Evolutionary conservation across 441 rosid species (phyloP).

Genomic region (Brassica balearica): DNA sequence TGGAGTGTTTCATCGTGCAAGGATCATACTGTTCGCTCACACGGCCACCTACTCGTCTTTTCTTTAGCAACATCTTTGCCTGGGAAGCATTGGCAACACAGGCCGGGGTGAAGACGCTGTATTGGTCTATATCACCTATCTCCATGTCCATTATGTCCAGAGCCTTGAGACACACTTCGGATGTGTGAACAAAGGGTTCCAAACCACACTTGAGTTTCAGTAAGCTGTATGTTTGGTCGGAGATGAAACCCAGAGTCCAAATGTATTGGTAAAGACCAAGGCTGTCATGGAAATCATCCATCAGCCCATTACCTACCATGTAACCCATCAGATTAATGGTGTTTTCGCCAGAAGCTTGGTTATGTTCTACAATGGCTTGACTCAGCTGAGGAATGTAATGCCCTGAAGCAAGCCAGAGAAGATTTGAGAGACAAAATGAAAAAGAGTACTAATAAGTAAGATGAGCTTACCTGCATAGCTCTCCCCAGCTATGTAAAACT

Average conservation of each 20-base stretch:
- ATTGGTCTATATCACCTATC: constrained; percentile 80
- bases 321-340: constrained; percentile 83
- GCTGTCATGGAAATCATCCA: constrained; percentile 85
- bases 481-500: constrained; percentile 84
- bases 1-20: constrained; percentile 84
- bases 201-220: constrained; percentile 68
- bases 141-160: constrained; percentile 65
- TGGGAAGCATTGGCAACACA: constrained; percentile 65
- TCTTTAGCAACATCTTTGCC: constrained; percentile 57
- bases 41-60: constrained; percentile 61
- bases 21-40: constrained; percentile 87
- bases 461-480: constrained; percentile 72
- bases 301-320: constrained; percentile 96
- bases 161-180: constrained; percentile 61
- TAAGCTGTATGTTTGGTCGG: constrained; percentile 41
- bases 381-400: constrained; percentile 98
- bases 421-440: not conserved
- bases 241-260: constrained; percentile 78
- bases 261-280: constrained; percentile 78
- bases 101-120: constrained; percentile 84
- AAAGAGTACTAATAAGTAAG: not conserved
- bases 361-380: constrained; percentile 70
- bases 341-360: constrained; percentile 50
- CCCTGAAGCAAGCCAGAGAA: constrained; percentile 53
- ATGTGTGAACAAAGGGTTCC: constrained; percentile 70